phyloP scores from a whole-genome alignment of 2,329 filamentous ascomycete species.

The Dactylonectria estremocensis region DNA sequence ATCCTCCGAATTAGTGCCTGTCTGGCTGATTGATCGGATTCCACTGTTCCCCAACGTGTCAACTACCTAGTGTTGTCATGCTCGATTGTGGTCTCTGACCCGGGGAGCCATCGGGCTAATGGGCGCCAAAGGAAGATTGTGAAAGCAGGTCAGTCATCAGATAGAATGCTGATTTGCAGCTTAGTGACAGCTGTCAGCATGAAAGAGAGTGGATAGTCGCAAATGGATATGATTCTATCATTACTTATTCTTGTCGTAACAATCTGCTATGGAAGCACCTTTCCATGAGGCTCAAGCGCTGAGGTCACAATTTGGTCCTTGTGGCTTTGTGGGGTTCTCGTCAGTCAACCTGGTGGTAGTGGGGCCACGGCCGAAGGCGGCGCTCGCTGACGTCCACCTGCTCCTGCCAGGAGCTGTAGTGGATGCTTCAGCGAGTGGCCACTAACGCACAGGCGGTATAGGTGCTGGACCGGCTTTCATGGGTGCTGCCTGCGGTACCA shows the following conservation, averaged over 20 bases:
- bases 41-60: too few species aligned
- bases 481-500: constrained; percentile 28
- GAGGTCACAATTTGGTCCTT: too few species aligned
- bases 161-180: too few species aligned
- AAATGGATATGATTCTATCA: too few species aligned
- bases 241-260: too few species aligned
- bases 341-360: not conserved
- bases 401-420: not conserved
- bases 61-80: not conserved
- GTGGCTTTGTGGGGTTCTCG: too few species aligned
- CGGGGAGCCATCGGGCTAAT: not conserved
- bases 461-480: not conserved
- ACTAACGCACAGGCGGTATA: not conserved
- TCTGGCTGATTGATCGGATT: not conserved
- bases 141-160: too few species aligned
- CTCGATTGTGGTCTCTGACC: not conserved
- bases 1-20: not conserved
- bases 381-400: constrained; percentile 19
- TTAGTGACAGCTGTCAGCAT: too few species aligned
- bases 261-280: too few species aligned
- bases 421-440: not conserved
- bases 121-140: not conserved
- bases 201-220: too few species aligned
- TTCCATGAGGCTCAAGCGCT: too few species aligned
- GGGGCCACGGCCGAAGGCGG: constrained; percentile 9